Evolutionary conservation across 2,329 filamentous ascomycete genomes (phyloP).

Genomic region (Emmonsiellopsis sp.): DNA sequence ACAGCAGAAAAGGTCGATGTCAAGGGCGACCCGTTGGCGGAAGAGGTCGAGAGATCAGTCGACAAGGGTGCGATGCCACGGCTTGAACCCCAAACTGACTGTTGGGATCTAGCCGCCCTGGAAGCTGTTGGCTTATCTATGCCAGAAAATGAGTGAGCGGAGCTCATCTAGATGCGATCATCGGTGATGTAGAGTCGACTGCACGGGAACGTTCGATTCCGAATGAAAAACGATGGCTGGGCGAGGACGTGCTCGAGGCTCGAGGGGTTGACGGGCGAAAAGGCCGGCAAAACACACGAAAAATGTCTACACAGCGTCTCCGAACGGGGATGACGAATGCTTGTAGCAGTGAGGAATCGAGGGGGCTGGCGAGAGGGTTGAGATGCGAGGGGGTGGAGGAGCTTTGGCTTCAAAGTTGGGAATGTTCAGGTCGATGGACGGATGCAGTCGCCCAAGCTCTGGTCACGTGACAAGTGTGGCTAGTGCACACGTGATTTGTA

Average conservation of each 20-base stretch:
- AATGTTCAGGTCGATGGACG: no score
- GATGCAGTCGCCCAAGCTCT: no score
- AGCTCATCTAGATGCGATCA: constrained; percentile 47
- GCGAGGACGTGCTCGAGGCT: neutral
- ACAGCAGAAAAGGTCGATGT: constrained; percentile 46
- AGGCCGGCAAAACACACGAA: no score
- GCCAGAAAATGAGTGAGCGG: constrained; percentile 44
- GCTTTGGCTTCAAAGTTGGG: no score
- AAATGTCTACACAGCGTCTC: no score
- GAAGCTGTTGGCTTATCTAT: constrained; percentile 39
- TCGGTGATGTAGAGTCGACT: constrained; percentile 21
- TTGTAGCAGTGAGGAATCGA: no score
- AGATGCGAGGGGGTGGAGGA: no score
- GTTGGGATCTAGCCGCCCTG: constrained; percentile 38
- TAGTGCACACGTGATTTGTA: no score
- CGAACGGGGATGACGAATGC: no score
- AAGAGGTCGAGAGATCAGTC: constrained; percentile 39
- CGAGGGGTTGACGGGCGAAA: neutral
- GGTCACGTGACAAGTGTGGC: no score
- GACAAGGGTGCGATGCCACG: constrained; percentile 51
- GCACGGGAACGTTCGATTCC: no score
- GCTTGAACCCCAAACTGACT: constrained; percentile 50
- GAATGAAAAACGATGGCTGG: neutral
- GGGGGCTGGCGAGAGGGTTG: no score
- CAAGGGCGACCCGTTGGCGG: constrained; percentile 37